Base-by-base conservation (phyloP, 129 eudicot genomes). In the Logfia minima region DNA sequence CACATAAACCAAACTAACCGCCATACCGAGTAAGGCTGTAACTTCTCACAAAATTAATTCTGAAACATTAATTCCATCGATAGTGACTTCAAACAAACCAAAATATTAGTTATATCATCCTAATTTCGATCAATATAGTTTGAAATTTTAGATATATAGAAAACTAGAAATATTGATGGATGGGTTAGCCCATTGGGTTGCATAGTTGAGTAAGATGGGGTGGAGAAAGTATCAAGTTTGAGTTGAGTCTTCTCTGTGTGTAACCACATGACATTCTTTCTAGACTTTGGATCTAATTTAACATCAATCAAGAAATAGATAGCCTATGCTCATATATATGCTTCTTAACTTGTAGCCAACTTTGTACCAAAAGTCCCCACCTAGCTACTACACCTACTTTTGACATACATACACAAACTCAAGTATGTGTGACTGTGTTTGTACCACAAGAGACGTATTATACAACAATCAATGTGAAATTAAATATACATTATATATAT, bases 201-300 rank as follows among this genome's bases (percentile, higher is more conserved):
- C 21, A 62, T 75, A 62, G 24, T 62, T 9, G 26, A 37, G 41
- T 13, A 41, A 41, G 43, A 75, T 75, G 78, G 62, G 35, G 26
- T 11, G 13, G n/a, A 7, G 59, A 59, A 10, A 41, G 41, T 6
- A 68, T 55, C 19, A 21, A 63, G 43, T 52, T 78, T 45, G 82
- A 71, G 72, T 65, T 19, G 43, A 26, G 69, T 66, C 24, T 73
- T 80, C 83, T 56, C 23, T 51, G 55, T 43, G 82, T 61, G 66
- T 80, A 66, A 74, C 74, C 79, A 80, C 75, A 80, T 74, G 83
- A 59, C 83, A 73, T 74, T 66, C 79, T 80, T 72, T 72, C 73
- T 71, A 79, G 66, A 64, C 72, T 71, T 74, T 66, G 74, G 45
- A 34, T 73, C 79, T 74, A 31, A 26, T 55, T 26, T 73, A 55